Evolutionary conservation across 805 yeast genomes (phyloP), one percentile per base, ranked within the genome.

Genomic region (Kazachstania martiniae): DNA sequence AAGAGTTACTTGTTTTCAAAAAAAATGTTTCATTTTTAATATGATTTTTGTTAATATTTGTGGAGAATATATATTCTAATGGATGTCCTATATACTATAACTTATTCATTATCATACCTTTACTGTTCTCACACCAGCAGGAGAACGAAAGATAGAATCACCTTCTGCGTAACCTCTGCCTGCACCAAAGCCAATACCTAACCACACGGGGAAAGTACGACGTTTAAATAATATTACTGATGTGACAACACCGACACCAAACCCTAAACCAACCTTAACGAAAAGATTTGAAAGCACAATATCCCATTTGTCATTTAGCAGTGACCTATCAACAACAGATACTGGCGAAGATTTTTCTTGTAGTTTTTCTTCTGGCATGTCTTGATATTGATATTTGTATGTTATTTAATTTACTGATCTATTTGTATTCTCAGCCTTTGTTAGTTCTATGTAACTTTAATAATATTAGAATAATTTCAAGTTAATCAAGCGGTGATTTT

Each of bases 161-260:
- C 97, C 98, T 66, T 91, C 99, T 39, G 97, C 77, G 62, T 86
- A 91, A 34, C 95, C 95, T 67, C 95, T 80, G 44, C 99, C 99
- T 41, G 87, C 71, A 45, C 99, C 99, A 51, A 91, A 89, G 24
- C 99, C 99, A 43, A 86, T 64, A 44, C 98, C 98, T 40, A 89
- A 62, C 94, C 96, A 87, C 27, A 89, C 97, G 34, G 98, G 98
- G 76, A 86, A 91, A 8, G 95, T 71, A 62, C 97, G 77, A 69
- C 97, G 83, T 60, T 72, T 84, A 69, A 91, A 91, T 36, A 91
- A 63, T 38, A 91, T 62, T 27, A 87, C 93, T 7, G 95, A 84
- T 28, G 93, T 82, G 37, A 89, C 71, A 21, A 91, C 94, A 62
- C 99, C 99, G 28, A 79, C 91, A 43, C 97, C 97, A 46, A 91